Evolutionary conservation across 2,329 filamentous ascomycete genomes (phyloP).

Genomic region (Epichloe aotearoae): DNA sequence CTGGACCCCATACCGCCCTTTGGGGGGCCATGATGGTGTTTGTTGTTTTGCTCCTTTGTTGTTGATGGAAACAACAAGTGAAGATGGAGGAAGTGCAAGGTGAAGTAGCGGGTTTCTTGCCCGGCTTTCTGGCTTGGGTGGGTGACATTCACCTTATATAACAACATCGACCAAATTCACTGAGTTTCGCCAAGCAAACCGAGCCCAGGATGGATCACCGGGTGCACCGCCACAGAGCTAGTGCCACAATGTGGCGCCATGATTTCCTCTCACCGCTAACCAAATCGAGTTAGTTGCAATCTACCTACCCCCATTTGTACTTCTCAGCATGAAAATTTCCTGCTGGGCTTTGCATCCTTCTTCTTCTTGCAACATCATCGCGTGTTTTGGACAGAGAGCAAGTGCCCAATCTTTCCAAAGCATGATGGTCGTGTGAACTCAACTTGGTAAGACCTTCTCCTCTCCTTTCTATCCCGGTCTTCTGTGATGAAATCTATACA

Average conservation of each 20-base stretch:
- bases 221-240: conserved; percentile 22
- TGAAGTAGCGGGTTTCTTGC: not conserved
- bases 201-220: conserved; percentile 4
- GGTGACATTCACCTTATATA: conserved; percentile 12
- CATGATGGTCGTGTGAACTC: not conserved
- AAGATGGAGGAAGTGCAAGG: not conserved
- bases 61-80: not conserved
- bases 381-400: not conserved
- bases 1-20: conserved; percentile 44
- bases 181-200: conserved; percentile 14
- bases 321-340: conserved; percentile 4
- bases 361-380: not conserved
- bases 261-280: not conserved
- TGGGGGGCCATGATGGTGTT: conserved; percentile 35
- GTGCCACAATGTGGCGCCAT: not conserved
- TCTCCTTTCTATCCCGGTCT: conserved; percentile 2
- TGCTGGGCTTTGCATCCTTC: not conserved
- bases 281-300: not conserved
- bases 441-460: conserved; percentile 11
- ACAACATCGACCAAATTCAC: conserved; percentile 1
- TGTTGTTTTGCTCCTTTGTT: not conserved
- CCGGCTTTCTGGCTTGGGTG: not conserved
- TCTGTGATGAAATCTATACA: conserved; percentile 23
- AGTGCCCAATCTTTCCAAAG: not conserved
- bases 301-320: conserved; percentile 1